Base-by-base conservation (phyloP, 768 basidiomycete species). In the Lentinus tigrinus region DNA sequence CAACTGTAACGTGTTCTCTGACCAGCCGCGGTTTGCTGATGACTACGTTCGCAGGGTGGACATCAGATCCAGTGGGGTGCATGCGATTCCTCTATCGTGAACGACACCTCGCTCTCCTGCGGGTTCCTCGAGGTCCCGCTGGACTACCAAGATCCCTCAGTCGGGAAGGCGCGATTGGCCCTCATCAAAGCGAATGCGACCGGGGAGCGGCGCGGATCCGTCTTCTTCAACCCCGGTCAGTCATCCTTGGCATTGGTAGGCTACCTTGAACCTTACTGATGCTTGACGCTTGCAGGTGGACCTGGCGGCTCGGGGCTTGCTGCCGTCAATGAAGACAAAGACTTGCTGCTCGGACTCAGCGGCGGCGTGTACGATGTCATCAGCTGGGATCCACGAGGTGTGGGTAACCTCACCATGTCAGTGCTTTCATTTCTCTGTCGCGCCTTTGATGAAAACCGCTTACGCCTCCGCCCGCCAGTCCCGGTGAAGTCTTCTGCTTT, bases 221-320 rank as follows among this genome's bases (percentile, higher is more conserved):
- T 57, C 21, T 51, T 57, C 34, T 28, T 57, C 16, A 49, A 51
- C 40, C 48, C 49, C 24, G 49, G 56, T 57, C 9, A 13, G 24
- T 14, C 16, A 2, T 24, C 4, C 11, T 31, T 13, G 5, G n/a
- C n/a, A 37, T 31, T 13, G 13, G 7, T 38, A 4, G 7, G 9
- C 31, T 31, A 3, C 7, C 31, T n/a, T 17, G n/a, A n/a, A 43
- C 42, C 4, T 49, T n/a, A 7, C 28, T 19, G n/a, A 10, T 4
- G 36, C 6, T 4, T 31, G 31, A 31, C 31, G 31, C 31, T 7
- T 31, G 31, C 31, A 31, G 31, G 31, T 31, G 31, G 31, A 31
- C 31, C 31, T 11, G 31, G 31, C 6, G 31, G 31, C 31, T 31
- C 31, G 6, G 31, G 31, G 31, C 31, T 31, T 31, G 31, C 7